Percentiles rank a stretch among this genome's conserved stretches.
These are phyloP conservation scores for Piloderma croceum DNA, from an alignment of 768 basidiomycete genomes.

Conservation along the genomic window DNA sequence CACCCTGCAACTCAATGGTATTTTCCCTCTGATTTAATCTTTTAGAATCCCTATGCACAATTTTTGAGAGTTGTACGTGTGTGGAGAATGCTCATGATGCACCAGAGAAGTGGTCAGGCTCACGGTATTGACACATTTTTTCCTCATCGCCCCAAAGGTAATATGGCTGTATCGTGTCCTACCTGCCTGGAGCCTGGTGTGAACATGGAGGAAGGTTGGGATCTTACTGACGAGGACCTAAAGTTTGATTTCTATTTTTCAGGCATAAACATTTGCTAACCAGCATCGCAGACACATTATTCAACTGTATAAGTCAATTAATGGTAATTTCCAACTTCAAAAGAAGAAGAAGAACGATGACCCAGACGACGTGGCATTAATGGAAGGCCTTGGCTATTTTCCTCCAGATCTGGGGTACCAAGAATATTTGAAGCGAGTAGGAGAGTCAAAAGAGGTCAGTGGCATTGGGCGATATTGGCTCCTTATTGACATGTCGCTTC, in stretches of 20 bases:
- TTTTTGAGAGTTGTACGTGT: slow-evolving; percentile 19
- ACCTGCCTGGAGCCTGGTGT: slow-evolving; percentile 18
- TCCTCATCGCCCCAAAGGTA: slow-evolving; percentile 10
- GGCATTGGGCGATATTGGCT: not conserved
- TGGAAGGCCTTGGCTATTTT: slow-evolving; percentile 15
- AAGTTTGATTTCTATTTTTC: slow-evolving; percentile 3
- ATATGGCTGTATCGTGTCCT: slow-evolving; percentile 16
- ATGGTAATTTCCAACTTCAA: slow-evolving; percentile 22
- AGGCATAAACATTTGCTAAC: not conserved
- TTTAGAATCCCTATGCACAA: slow-evolving; percentile 19
- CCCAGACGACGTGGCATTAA: slow-evolving; percentile 17
- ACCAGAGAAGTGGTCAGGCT: slow-evolving; percentile 16
- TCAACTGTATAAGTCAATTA: slow-evolving; percentile 15
- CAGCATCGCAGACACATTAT: slow-evolving; percentile 21
- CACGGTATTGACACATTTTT: slow-evolving; percentile 19
- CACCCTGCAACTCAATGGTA: not conserved
- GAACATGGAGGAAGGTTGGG: slow-evolving; percentile 11
- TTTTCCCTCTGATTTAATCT: not conserved
- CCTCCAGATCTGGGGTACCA: slow-evolving; percentile 10
- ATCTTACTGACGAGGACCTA: slow-evolving; percentile 10
- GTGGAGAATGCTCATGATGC: slow-evolving; percentile 12
- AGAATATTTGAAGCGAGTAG: slow-evolving; percentile 3
- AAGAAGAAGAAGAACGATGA: slow-evolving; percentile 19
- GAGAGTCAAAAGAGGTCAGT: not conserved
- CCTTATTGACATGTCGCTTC: not conserved